Evolutionary conservation across 768 basidiomycete species (phyloP), one percentile per base, ranked within the genome.

Genomic region (Lactifluus echinatus): DNA sequence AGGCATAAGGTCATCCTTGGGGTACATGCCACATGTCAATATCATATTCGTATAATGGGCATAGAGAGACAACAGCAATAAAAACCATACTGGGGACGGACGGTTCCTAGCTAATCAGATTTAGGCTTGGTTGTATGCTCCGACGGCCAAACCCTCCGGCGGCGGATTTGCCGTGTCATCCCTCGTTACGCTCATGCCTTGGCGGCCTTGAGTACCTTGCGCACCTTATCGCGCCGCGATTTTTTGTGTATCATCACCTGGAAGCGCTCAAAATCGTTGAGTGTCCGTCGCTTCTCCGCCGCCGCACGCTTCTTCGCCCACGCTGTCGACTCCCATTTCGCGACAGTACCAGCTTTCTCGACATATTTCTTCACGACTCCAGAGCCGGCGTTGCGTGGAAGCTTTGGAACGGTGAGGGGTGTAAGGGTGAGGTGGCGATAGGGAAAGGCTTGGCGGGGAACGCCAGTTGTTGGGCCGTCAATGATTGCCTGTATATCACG

Each of bases 341-440:
- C 84, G 48, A 87, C 75, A 54, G 83, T 78, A 36, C 76, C 86
- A 71, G 93, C 86, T 74, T 92, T 86, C 74, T 96, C 93, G 62
- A 93, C 73, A 36, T 85, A 79, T 76, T 92, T 95, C 75, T 83
- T 85, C 69, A 98, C 79, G 61, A 77, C 78, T 55, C 90, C 83
- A 2, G 90, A 74, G 55, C 93, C 84, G 42, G 95, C 91, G 50
- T 72, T 89, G 64, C 93, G 92, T 68, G 94, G 92, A 48, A 99
- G 84, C 59, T 82, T 82, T 61, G 83, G 80, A 65, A 97, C 77
- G 65, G 81, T 76, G 72, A 93, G 77, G 56, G 89, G 87, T 23
- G 93, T 97, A 69, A 99, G 88, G 69, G 85, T 81, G 67, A 97
- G 79, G 75, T 96, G 86, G 71, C 88, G 88, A 84, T 88, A 97